Evolutionary conservation across 192 early-diverging fungal genomes (phyloP), one percentile per base, ranked within the genome.

Genomic region (Coemansia sp.): DNA sequence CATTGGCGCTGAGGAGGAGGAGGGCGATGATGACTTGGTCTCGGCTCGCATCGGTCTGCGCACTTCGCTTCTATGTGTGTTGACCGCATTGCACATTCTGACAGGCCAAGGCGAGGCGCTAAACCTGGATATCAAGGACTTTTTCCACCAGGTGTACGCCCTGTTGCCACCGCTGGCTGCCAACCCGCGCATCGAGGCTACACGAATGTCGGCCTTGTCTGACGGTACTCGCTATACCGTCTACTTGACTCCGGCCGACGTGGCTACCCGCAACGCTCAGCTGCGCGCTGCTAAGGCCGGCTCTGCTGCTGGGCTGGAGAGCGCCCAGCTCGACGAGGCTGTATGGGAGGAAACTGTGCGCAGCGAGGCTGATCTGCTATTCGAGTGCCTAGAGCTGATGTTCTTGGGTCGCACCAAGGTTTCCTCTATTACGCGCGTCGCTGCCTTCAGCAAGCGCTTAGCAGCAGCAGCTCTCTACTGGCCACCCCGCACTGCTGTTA

Each of bases 81-180:
- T 95, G 36, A 92, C 94, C 0, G 94, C 95, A 4, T 89, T 95
- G 74, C 88, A 93, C 62, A 74, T 99, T 34, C 84, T 97, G 46
- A 89, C 87, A 6, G 93, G 93, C 14, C 96, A 98, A 77, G 91
- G 95, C 23, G 94, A 96, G 75, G 91, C 91, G 5, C 77, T 99
- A 18, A 95, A 94, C 69, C 86, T 96, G 42, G 97, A 99, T 68
- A 72, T 97, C 28, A 88, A 90, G 72, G 95, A 95, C 42, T 99
- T 99, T 65, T 94, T 93, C 82, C 86, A 76, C 40, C 85, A 91
- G 59, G 83, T 97, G 62, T 99, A 97, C 81, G 83, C 80, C 13
- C 83, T 93, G 31, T 62, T 99, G 21, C 83, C 91, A 38, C 85
- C 90, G 14, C 71, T 93, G 24, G 84, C 90, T 2, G 68, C 87